Evolutionary conservation across 768 basidiomycete genomes (phyloP), one percentile per base, ranked within the genome.

Genomic region (Agaricus subrufescens): DNA sequence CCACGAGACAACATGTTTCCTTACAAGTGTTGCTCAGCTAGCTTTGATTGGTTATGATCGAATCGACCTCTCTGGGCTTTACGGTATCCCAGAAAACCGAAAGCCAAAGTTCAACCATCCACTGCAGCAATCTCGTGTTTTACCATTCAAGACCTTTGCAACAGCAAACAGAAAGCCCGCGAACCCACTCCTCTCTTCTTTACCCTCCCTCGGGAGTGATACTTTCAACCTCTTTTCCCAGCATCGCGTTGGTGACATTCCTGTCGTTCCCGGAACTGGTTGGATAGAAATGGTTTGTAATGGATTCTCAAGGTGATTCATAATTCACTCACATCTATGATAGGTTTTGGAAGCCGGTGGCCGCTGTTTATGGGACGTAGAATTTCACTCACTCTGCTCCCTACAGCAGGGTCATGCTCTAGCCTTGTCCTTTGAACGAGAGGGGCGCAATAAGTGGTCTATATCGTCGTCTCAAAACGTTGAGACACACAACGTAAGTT

Each of bases 31-130:
- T 3, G 75, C 74, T 1, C 57, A 66, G 11, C 50, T 76, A 12
- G 56, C 60, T 8, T 27, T 58, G 4, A 53, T 64, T 7, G 74
- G 72, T 4, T 56, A 66, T 57, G 72, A 71, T 51, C 56, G 49
- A 2, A 53, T 74, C 46, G 61, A 73, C 56, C 72, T 76, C 59
- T 51, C 61, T 2, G 56, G 54, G 30, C 58, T 51, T 42, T 51
- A 51, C 23, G 50, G 50, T 26, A n/a, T 39, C 15, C 34, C 37
- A 25, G 40, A 40, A 25, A 15, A 26, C 12, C 37, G 50, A 10
- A 51, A 14, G 40, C 50, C 50, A 2, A 7, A 40, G 12, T 51
- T 51, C 19, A 51, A 40, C 15, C 50, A 51, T 25, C 50, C 50
- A 30, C 38, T 51, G 5, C 50, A 42, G 19, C 50, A 25, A 23